Conservation (phyloP, 1,139 yeast species). For the Geotrichum citri-aurantii region DNA sequence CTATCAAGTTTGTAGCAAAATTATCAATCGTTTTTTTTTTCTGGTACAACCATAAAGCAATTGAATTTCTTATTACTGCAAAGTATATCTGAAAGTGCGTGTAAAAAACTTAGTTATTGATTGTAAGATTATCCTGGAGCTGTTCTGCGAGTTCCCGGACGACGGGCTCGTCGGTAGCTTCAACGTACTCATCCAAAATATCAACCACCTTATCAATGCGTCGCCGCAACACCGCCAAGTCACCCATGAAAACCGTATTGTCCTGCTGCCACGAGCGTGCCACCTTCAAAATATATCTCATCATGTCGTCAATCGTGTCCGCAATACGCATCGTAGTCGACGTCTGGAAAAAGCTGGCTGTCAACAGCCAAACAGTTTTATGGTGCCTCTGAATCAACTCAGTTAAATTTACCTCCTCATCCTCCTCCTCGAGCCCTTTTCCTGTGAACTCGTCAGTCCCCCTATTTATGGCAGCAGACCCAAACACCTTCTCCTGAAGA, state of each 20-base stretch:
- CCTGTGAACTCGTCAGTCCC: background rate
- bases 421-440: background rate
- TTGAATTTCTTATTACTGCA: too few relatives aligned
- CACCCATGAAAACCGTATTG: background rate
- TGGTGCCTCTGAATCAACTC: slow-evolving; percentile 4
- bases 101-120: background rate
- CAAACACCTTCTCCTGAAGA: slow-evolving; percentile 1
- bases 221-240: background rate
- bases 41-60: too few relatives aligned
- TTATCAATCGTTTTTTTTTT: too few relatives aligned
- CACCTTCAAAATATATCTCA: background rate
- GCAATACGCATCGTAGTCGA: background rate
- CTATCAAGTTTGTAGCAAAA: too few relatives aligned
- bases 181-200: background rate
- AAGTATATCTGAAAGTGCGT: too few relatives aligned
- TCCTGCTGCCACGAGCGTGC: background rate
- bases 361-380: background rate
- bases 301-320: background rate
- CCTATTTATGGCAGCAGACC: too few relatives aligned
- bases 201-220: background rate
- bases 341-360: slow-evolving; percentile 2
- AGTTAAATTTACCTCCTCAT: background rate
- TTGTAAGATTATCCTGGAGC: background rate
- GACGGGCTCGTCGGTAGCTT: background rate
- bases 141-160: background rate